Conservation (phyloP, 2,329 filamentous ascomycete genomes). For the Colletotrichum zoysiae region DNA sequence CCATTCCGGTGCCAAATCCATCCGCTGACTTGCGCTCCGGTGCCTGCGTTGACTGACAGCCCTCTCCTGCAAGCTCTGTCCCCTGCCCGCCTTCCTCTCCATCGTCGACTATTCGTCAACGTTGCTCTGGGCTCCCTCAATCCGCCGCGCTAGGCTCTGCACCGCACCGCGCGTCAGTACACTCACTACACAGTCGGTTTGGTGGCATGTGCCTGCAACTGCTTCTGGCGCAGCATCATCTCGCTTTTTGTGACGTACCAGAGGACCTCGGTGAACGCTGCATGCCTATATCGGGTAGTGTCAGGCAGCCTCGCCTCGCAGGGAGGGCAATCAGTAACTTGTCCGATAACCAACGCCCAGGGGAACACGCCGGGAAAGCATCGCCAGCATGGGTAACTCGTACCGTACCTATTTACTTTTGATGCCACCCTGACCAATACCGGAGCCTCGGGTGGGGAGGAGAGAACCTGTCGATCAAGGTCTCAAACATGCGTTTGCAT, state of each 20-base stretch:
- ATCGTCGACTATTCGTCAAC: constrained; percentile 13
- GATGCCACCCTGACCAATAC: constrained; percentile 19
- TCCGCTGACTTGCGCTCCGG: constrained; percentile 35
- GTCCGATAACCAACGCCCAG: background rate
- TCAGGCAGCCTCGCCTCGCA: constrained; percentile 9
- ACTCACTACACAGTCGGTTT: background rate
- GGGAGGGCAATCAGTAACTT: constrained; percentile 6
- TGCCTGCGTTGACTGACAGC: constrained; percentile 22
- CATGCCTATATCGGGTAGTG: constrained; percentile 1
- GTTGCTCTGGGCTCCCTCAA: constrained; percentile 29
- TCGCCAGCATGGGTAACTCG: background rate
- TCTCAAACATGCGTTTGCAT: constrained; percentile 39
- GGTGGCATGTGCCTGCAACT: constrained; percentile 7
- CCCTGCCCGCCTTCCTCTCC: background rate
- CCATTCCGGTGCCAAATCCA: constrained; percentile 16
- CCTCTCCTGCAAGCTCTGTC: constrained; percentile 13
- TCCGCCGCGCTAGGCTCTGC: constrained; percentile 1
- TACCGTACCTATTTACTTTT: background rate
- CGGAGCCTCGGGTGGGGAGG: constrained; percentile 44
- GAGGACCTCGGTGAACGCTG: constrained; percentile 14
- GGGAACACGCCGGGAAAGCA: background rate
- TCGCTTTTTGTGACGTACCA: background rate
- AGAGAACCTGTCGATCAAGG: constrained; percentile 44
- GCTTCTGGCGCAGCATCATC: background rate
- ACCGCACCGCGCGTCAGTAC: constrained; percentile 12